These are phyloP conservation scores for Candida vaughaniae DNA, from an alignment of 805 yeast genomes.

Conservation along the genomic window DNA sequence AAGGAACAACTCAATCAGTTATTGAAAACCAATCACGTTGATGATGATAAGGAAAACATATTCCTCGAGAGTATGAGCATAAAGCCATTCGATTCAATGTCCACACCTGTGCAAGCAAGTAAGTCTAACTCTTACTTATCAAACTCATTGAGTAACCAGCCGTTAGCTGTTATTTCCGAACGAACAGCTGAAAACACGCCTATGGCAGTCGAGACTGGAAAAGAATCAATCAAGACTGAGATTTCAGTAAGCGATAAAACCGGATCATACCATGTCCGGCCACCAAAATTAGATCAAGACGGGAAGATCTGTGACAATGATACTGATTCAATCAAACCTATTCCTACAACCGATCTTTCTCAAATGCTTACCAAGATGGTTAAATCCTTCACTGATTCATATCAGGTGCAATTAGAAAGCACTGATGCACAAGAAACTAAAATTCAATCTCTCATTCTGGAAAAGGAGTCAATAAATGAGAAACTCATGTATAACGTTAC, in stretches of 20 bases:
- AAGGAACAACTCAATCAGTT: conserved; percentile 32
- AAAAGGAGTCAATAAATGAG: conserved; percentile 47
- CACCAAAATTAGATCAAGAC: conserved; percentile 33
- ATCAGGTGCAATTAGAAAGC: conserved; percentile 51
- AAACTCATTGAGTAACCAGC: conserved; percentile 20
- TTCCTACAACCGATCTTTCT: conserved; percentile 33
- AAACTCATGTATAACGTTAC: conserved; percentile 17
- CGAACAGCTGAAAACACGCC: conserved; percentile 31
- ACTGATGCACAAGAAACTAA: conserved; percentile 33
- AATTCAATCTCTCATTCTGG: conserved; percentile 50
- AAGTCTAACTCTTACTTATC: conserved; percentile 11
- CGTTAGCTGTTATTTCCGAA: conserved; percentile 33
- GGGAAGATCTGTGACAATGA: conserved; percentile 24
- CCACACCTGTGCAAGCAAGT: conserved; percentile 30
- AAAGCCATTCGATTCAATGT: conserved; percentile 25
- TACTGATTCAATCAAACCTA: conserved; percentile 5
- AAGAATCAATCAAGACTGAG: conserved; percentile 7
- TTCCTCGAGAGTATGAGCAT: conserved; percentile 29
- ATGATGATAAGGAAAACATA: conserved; percentile 51
- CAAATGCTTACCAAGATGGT: conserved; percentile 42
- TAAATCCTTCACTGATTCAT: conserved; percentile 51
- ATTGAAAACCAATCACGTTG: conserved; percentile 9
- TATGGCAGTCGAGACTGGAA: conserved; percentile 1
- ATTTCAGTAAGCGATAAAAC: neutral
- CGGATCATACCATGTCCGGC: conserved; percentile 26